Evolutionary conservation across 2,329 filamentous ascomycete species (phyloP), one percentile per base, ranked within the genome.

Genomic region (Hirsutella minnesotensis): DNA sequence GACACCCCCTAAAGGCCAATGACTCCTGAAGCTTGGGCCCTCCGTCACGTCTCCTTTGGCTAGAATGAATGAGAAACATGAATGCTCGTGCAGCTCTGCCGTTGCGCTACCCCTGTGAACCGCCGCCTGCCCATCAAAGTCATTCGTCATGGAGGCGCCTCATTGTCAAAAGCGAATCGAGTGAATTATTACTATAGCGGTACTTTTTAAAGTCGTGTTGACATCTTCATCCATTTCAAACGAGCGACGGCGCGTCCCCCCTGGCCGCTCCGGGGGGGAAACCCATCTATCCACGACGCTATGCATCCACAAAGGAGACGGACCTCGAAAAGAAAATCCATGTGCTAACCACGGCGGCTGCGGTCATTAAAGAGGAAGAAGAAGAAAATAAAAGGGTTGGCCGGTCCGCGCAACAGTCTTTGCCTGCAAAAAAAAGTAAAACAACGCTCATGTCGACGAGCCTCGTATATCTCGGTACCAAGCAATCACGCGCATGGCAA

Each of bases 151-250:
- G n/a, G n/a, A n/a, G n/a, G n/a, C n/a, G n/a, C 33, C 9, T 18
- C 33, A 35, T 16, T 35, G 15, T n/a, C n/a, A n/a, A 9, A 9
- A 16, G 33, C 15, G 16, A 34, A n/a, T 9, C 9, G 15, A 18
- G 9, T 16, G 33, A 40, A 53, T 49, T 51, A 52, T 44, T 47
- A 49, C 48, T 53, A 53, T 50, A n/a, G 15, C 12, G 15, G 16
- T 35, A 35, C 18, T 35, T 35, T n/a, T n/a, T n/a, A n/a, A n/a
- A n/a, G n/a, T n/a, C n/a, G 33, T 35, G 9, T 16, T 35, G 33
- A 35, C 33, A 35, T 35, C 27, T 15, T 38, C 41, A n/a, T 39
- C 36, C 34, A 22, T 9, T 35, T 33, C n/a, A 20, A 19, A 31
- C 30, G 36, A 44, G 39, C 31, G 39, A 20, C 42, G 21, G 16